Evolutionary conservation across 371 early-diverging fungal species (phyloP), one percentile per base, ranked within the genome.

Genomic region (Coemansia sp.): DNA sequence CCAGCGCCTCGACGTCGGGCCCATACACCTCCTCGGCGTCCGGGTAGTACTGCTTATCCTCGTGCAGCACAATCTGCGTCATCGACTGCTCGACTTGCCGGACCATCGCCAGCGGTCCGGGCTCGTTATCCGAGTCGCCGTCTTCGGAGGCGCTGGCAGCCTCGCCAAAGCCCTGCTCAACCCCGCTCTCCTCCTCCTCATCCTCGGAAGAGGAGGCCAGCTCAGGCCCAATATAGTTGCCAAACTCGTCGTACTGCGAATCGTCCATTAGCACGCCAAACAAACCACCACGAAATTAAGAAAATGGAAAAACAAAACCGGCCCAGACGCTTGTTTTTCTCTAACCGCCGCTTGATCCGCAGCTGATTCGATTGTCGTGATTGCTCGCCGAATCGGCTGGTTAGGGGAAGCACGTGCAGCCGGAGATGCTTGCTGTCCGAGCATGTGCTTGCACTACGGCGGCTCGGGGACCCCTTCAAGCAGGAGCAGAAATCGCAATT

Each of bases 201-300:
- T 78, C 83, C 30, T 75, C 81, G 26, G 78, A 78, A 16, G 85
- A 85, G 16, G 85, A 82, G 38, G 82, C 84, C 60, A 95, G 83
- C 59, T 96, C 96, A 38, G 96, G 94, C 32, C 98, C 99, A 74
- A 98, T 89, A 82, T 96, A 97, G 84, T 98, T 98, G 71, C 99
- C 97, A 81, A 95, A 97, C 79, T 96, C 97, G 82, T 96, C 97
- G 74, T 95, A 96, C 48, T 88, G 80, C 53, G 85, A 83, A 69
- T 88, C 91, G 70, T 91, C 90, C 93, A 92, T 92, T 58, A 14
- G 35, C 42, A 34, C 14, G 20, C 4, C 38, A 7, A 32, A 6
- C 8, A 11, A 11, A 30, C 32, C 50, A 32, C 5, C 9, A 1
- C 10, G 14, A 41, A 14, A 40, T 63, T 48, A 4, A 13, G 8